Evolutionary conservation across 106 monocot species (phyloP).

Genomic region (Ottelia alismoides): DNA sequence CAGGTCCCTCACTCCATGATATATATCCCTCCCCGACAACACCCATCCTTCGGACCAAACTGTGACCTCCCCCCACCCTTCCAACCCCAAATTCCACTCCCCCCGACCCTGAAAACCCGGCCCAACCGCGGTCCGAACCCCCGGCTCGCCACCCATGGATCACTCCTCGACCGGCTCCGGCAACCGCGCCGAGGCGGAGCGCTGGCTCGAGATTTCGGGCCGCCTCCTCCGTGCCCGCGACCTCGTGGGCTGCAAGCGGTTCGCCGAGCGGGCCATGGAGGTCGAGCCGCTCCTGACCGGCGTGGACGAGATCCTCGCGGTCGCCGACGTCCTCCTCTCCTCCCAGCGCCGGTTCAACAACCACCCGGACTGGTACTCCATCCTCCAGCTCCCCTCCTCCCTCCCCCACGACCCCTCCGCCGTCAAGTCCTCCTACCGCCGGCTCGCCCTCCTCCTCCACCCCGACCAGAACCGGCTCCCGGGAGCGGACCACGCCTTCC

Average conservation of each 20-base stretch:
- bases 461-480: constrained; percentile 9
- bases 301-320: constrained; percentile 40
- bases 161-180: too few relatives aligned
- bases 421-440: constrained; percentile 20
- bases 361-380: constrained; percentile 37
- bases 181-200: constrained; percentile 24
- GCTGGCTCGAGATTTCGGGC: constrained; percentile 27
- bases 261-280: constrained; percentile 35
- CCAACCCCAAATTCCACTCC: too few relatives aligned
- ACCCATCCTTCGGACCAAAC: too few relatives aligned
- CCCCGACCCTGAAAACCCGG: too few relatives aligned
- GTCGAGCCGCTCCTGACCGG: constrained; percentile 37
- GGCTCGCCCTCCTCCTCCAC: constrained; percentile 40
- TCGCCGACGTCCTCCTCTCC: constrained; percentile 36
- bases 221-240: constrained; percentile 29
- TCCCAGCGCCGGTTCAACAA: constrained; percentile 16
- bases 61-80: too few relatives aligned
- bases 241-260: constrained; percentile 38
- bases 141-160: too few relatives aligned
- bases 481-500: constrained; percentile 18
- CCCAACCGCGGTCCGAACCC: too few relatives aligned
- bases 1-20: too few relatives aligned
- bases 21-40: too few relatives aligned
- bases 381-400: constrained; percentile 34
- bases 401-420: constrained; percentile 1